Percentiles rank a stretch among this genome's conserved stretches.
Evolutionary conservation across 768 basidiomycete species (phyloP).

Genomic region (Pulveroboletus ravenelii): DNA sequence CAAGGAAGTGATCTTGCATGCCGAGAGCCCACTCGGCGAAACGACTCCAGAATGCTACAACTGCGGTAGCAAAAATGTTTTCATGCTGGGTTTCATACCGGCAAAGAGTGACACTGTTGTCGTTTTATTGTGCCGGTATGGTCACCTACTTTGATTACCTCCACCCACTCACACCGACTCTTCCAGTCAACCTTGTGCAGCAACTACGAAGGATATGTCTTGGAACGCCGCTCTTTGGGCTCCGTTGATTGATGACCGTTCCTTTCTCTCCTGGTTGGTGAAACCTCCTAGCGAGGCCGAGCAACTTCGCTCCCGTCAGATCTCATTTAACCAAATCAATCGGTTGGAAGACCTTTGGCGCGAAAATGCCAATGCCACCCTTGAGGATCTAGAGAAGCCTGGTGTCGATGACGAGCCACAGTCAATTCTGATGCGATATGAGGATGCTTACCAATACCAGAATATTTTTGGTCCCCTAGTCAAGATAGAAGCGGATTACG

Average conservation of each 20-base stretch:
- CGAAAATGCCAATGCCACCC: conserved; percentile 88
- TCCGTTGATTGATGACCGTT: conserved; percentile 96
- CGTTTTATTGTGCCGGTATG: conserved; percentile 91
- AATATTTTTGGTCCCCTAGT: conserved; percentile 99
- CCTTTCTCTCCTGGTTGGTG: conserved; percentile 98
- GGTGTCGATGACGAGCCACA: conserved; percentile 98
- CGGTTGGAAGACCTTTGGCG: conserved; percentile 97
- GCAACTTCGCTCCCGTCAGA: conserved; percentile 92
- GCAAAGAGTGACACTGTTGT: conserved; percentile 99
- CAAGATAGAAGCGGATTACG: conserved; percentile 99
- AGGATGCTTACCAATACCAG: conserved; percentile 99
- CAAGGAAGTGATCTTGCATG: conserved; percentile 96
- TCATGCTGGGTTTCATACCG: conserved; percentile 98
- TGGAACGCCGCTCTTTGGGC: conserved; percentile 99
- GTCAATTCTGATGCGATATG: conserved; percentile 83
- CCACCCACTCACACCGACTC: background rate
- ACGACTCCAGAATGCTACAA: conserved; percentile 99
- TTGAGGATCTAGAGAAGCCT: conserved; percentile 96
- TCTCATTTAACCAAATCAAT: conserved; percentile 95
- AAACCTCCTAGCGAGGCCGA: conserved; percentile 96
- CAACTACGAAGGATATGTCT: conserved; percentile 94
- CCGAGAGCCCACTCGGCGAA: conserved; percentile 92
- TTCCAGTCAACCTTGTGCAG: conserved; percentile 91
- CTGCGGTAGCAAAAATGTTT: conserved; percentile 98
- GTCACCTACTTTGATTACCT: background rate